A percentile compares a stretch with the other conserved stretches of the same genome.
These are phyloP conservation scores for Exophiala lecanii-corni DNA, from an alignment of 2,329 filamentous ascomycete genomes.

Conservation along the genomic window DNA sequence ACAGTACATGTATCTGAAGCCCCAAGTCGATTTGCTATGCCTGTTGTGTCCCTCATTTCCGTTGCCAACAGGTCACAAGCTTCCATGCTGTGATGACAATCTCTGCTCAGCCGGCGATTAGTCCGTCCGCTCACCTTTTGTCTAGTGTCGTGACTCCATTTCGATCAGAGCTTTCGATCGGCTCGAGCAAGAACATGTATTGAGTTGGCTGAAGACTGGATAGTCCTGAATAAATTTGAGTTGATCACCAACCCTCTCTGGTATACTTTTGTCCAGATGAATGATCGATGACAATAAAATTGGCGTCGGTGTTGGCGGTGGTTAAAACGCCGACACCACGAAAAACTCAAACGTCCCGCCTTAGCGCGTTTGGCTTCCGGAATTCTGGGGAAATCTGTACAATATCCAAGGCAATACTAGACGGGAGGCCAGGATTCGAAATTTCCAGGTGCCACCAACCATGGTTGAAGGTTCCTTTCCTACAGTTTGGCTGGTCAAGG, in stretches of 20 bases:
- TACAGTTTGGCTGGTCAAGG: too few species aligned
- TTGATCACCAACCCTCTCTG: not conserved
- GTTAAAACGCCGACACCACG: slow-evolving; percentile 9
- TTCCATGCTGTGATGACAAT: too few species aligned
- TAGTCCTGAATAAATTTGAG: too few species aligned
- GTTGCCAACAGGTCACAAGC: too few species aligned
- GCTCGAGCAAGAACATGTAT: too few species aligned
- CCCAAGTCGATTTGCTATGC: too few species aligned
- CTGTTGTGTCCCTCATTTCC: too few species aligned
- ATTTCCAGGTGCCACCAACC: too few species aligned
- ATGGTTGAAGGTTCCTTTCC: too few species aligned
- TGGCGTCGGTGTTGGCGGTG: slow-evolving; percentile 20
- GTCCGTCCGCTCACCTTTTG: not conserved
- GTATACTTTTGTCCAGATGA: not conserved
- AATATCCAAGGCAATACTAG: slow-evolving; percentile 12
- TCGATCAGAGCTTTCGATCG: not conserved
- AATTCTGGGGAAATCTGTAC: slow-evolving; percentile 18
- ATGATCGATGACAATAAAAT: slow-evolving; percentile 12
- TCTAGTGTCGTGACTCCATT: not conserved
- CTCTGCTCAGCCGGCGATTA: too few species aligned
- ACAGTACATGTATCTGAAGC: too few species aligned
- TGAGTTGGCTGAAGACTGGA: too few species aligned
- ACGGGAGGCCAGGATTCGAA: not conserved
- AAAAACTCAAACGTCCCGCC: not conserved
- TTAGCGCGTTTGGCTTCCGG: slow-evolving; percentile 1